These are phyloP conservation scores for Fusarium torulosum DNA, from an alignment of 2,329 filamentous ascomycete genomes.

Conservation along the genomic window DNA sequence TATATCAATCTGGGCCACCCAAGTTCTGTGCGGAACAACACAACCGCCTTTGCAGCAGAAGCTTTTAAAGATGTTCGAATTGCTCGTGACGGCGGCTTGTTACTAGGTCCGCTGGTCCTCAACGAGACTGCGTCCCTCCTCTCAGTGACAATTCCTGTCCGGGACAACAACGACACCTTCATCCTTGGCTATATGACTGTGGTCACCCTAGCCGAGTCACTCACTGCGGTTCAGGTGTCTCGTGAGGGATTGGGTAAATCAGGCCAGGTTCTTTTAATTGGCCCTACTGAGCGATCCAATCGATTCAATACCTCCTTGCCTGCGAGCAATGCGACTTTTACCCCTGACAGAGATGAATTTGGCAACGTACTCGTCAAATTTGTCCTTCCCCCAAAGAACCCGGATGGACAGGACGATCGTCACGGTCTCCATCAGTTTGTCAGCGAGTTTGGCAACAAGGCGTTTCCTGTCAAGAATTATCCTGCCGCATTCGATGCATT, in stretches of 20 bases:
- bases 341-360: conserved; percentile 56
- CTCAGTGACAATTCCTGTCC: conserved; percentile 84
- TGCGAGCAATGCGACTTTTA: conserved; percentile 62
- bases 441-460: conserved; percentile 57
- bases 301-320: conserved; percentile 63
- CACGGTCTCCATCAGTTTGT: conserved; percentile 55
- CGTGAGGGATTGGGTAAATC: conserved; percentile 77
- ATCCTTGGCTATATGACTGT: conserved; percentile 88
- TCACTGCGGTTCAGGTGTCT: conserved; percentile 72
- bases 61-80: conserved; percentile 65
- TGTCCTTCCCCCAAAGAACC: conserved; percentile 67
- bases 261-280: conserved; percentile 78
- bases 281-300: conserved; percentile 75
- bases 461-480: conserved; percentile 72
- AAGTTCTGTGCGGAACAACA: conserved; percentile 57
- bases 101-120: conserved; percentile 80
- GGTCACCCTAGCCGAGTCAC: conserved; percentile 74
- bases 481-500: conserved; percentile 73
- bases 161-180: conserved; percentile 70
- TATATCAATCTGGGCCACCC: conserved; percentile 63
- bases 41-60: conserved; percentile 59
- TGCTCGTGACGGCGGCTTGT: conserved; percentile 67
- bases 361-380: conserved; percentile 65
- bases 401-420: conserved; percentile 58
- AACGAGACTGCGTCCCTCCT: conserved; percentile 81